Evolutionary conservation across 345 rosid species (phyloP), one percentile per base, ranked within the genome.

Genomic region (Aquilaria malaccensis): DNA sequence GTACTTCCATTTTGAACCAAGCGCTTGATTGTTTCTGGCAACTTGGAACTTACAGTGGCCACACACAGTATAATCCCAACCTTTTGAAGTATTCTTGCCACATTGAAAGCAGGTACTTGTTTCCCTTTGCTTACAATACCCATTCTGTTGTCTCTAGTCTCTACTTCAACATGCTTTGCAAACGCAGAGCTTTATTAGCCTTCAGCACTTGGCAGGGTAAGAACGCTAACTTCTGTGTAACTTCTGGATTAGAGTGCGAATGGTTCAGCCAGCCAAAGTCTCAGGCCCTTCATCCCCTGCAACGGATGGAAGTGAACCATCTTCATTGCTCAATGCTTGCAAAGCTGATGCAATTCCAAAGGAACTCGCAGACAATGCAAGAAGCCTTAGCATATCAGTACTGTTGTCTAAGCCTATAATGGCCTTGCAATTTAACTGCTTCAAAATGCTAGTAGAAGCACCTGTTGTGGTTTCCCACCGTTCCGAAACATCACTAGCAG

Each of bases 51-150:
- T 77, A 72, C 95, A 94, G 97, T 70, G 99, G 99, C 53, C 75
- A 66, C 45, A 90, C 99, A 5, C 68, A 76, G 68, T 76, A 83
- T 67, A 76, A 78, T 64, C 77, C 84, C 49, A 72, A 77, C 69
- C 91, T 94, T 54, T 80, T 94, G 60, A 88, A 83, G 73, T 94
- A 94, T 74, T 79, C 90, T 30, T 94, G 99, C 83, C 78, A 72
- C 10, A 75, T 94, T 2, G 81, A 82, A 22, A 87, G 97, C 92
- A 93, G 96, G 98, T 93, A 61, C 37, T 64, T 2, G 43, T 37
- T 37, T 37, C 7, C 7, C 7, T 37, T 37, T 37, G 7, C 43
- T 37, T 37, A 37, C 7, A 37, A 37, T 37, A 37, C 43, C 7
- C 4, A 37, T 37, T 37, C 43, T 4, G 43, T 5, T 3, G 7